A percentile compares a stretch with the other conserved stretches of the same genome.
These are phyloP conservation scores for Cucurbita maxima DNA, from an alignment of 306 rosid genomes.

Conservation along the genomic window DNA sequence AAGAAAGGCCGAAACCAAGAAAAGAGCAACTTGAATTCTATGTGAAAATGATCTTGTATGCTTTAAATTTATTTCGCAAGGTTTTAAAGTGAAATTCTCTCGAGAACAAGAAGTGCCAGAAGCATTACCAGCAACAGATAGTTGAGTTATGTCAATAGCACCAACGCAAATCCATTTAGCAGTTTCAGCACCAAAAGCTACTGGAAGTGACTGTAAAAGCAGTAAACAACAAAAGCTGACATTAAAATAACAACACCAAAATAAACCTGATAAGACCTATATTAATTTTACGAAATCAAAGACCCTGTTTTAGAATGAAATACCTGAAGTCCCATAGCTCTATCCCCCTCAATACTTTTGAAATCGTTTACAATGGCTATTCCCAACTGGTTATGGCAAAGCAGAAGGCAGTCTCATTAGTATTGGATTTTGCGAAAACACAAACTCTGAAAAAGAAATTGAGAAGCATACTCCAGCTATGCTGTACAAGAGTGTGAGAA, in stretches of 20 bases:
- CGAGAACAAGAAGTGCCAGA: not conserved
- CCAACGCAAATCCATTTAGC: slow-evolving; percentile 99
- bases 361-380: slow-evolving; percentile 96
- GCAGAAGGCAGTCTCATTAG: slow-evolving; percentile 1
- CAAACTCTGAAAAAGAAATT: slow-evolving; percentile 8
- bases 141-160: slow-evolving; percentile 85
- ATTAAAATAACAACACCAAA: not conserved
- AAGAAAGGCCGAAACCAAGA: not conserved
- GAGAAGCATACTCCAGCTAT: slow-evolving; percentile 78
- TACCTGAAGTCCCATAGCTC: slow-evolving; percentile 98
- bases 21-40: not conserved
- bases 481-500: slow-evolving; percentile 86
- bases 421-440: not conserved
- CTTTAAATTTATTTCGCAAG: not conserved
- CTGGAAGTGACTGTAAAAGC: slow-evolving; percentile 77
- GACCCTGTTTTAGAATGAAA: not conserved
- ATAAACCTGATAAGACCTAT: not conserved
- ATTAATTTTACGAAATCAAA: not conserved
- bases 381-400: slow-evolving; percentile 51
- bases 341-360: slow-evolving; percentile 94
- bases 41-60: not conserved
- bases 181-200: slow-evolving; percentile 90
- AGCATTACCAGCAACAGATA: slow-evolving; percentile 63
- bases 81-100: not conserved
- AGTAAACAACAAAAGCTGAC: slow-evolving; percentile 4